Evolutionary conservation across 1,284 basidiomycete genomes (phyloP).

Genomic region (Sanguinoderma infundibulare): DNA sequence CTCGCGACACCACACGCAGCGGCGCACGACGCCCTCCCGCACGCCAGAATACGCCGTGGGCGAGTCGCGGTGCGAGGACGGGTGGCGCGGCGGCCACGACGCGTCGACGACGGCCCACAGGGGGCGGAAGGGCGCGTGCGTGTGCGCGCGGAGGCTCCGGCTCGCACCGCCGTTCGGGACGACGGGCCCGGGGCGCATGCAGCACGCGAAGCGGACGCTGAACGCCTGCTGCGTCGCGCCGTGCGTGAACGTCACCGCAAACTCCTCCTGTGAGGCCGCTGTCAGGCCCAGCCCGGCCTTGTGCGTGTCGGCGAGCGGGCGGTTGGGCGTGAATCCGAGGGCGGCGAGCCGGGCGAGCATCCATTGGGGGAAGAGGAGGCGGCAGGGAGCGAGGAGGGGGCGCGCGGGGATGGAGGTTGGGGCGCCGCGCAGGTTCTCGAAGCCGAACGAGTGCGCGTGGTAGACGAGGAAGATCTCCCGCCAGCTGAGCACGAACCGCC

Average conservation of each 20-base stretch:
- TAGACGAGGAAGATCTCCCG: slow-evolving; percentile 8
- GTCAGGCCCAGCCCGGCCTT: background rate
- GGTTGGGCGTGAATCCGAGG: slow-evolving; percentile 1
- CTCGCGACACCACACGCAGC: slow-evolving; percentile 8
- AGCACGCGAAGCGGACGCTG: slow-evolving; percentile 9
- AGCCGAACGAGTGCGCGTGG: slow-evolving; percentile 8
- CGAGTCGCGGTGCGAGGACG: background rate
- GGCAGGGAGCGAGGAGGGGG: slow-evolving; percentile 9
- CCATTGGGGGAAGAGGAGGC: slow-evolving; percentile 6
- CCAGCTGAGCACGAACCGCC: slow-evolving; percentile 3
- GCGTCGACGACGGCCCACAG: slow-evolving; percentile 8
- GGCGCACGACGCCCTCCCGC: background rate
- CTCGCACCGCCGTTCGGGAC: background rate
- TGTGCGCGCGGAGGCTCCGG: background rate
- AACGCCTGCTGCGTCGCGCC: slow-evolving; percentile 1
- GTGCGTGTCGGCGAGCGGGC: background rate
- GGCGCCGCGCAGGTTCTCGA: background rate
- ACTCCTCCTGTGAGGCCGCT: background rate
- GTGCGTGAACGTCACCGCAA: slow-evolving; percentile 7
- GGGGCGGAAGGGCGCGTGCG: slow-evolving; percentile 2
- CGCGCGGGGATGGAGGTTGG: background rate
- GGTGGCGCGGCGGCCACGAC: background rate
- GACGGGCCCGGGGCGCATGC: slow-evolving; percentile 4
- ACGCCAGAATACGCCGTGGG: background rate
- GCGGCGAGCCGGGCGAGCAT: slow-evolving; percentile 8